A percentile compares a stretch with the other conserved stretches of the same genome.
These are phyloP conservation scores for Phialophora chinensis DNA, from an alignment of 2,329 filamentous ascomycete species.

Conservation along the genomic window DNA sequence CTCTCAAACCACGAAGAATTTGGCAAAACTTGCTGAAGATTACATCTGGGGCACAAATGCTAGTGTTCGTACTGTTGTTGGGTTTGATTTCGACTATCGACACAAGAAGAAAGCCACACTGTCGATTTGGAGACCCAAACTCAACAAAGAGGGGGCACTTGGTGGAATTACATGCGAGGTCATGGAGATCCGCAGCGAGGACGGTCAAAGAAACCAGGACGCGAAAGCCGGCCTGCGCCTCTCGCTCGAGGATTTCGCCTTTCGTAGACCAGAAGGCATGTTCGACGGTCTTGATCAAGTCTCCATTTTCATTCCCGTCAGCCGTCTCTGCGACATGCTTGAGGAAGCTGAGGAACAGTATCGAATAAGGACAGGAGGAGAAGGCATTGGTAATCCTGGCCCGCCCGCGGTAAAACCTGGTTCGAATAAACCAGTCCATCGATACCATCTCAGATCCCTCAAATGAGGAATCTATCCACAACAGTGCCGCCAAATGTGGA, in stretches of 20 bases:
- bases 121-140: constrained; percentile 1
- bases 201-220: constrained; percentile 9
- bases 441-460: background rate
- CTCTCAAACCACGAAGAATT: constrained; percentile 11
- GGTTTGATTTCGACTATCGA: constrained; percentile 7
- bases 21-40: constrained; percentile 6
- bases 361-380: background rate
- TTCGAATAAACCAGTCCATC: no score
- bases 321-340: constrained; percentile 2
- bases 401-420: background rate
- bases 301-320: constrained; percentile 3
- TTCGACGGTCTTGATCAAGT: constrained; percentile 5
- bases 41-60: constrained; percentile 16
- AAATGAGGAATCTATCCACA: background rate
- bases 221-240: background rate
- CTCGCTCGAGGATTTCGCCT: constrained; percentile 3
- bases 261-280: no score
- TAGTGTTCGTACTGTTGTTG: background rate
- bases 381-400: background rate
- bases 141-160: constrained; percentile 3
- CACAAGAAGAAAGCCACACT: constrained; percentile 1
- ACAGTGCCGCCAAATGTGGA: background rate
- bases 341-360: background rate
- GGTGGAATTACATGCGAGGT: constrained; percentile 7
- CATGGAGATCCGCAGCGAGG: constrained; percentile 8